Percentiles rank a stretch among this genome's conserved stretches.
Evolutionary conservation across 1,284 basidiomycete genomes (phyloP).

Genomic region (Trichosporon faecale): DNA sequence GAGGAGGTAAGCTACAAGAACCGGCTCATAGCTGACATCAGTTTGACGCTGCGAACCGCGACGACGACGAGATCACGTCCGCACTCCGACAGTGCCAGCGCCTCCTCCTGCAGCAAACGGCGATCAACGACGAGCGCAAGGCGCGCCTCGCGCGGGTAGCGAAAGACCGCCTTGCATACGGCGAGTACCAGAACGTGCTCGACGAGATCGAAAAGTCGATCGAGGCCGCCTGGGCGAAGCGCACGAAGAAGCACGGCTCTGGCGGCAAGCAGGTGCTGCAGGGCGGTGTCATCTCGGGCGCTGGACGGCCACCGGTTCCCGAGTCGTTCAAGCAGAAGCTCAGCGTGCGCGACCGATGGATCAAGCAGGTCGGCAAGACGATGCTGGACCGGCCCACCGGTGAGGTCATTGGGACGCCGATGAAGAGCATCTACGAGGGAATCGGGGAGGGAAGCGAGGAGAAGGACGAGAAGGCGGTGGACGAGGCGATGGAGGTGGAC

Average conservation of each 20-base stretch:
- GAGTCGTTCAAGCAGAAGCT: constrained; percentile 69
- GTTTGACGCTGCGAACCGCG: constrained; percentile 72
- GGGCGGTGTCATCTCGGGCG: constrained; percentile 54
- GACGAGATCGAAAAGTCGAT: constrained; percentile 82
- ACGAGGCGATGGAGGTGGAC: constrained; percentile 37
- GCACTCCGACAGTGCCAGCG: constrained; percentile 83
- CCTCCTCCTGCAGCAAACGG: constrained; percentile 71
- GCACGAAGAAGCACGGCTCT: constrained; percentile 55
- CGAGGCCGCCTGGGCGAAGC: constrained; percentile 54
- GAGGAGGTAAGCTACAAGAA: constrained; percentile 51
- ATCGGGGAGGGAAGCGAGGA: constrained; percentile 60
- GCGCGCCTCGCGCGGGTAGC: constrained; percentile 70
- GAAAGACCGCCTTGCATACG: constrained; percentile 81
- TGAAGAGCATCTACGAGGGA: constrained; percentile 68
- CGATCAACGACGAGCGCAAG: constrained; percentile 79
- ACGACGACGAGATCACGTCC: constrained; percentile 89
- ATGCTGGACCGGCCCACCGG: constrained; percentile 62
- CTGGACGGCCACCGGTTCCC: constrained; percentile 61
- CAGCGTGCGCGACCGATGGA: constrained; percentile 67
- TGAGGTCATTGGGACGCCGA: constrained; percentile 72
- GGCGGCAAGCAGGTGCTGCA: constrained; percentile 54
- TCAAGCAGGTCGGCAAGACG: constrained; percentile 65
- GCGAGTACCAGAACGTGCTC: constrained; percentile 76
- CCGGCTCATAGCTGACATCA: constrained; percentile 41
- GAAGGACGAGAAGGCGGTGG: constrained; percentile 49